Base-by-base conservation (phyloP, 352 stramenopile species). In the Globisporangium spiculum region DNA sequence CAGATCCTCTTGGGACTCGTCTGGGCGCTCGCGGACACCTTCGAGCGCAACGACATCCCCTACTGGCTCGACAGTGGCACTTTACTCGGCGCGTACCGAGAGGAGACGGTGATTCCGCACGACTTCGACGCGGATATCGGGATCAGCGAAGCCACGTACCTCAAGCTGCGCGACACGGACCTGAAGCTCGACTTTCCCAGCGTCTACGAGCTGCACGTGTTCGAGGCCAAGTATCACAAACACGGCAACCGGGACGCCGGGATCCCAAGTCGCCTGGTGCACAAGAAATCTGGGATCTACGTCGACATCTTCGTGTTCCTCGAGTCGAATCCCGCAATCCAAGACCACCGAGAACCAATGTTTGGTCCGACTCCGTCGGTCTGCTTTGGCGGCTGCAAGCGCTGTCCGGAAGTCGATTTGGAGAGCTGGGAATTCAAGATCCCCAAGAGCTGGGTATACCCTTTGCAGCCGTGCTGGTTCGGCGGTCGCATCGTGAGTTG, bases 11-110 rank as follows among this genome's bases (percentile, higher is more conserved):
- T 61, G 14, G 60, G 70, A 8, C 57, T 76, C 46, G 63, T 76
- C 12, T 50, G 70, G 57, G 70, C 54, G 18, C 53, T 72, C 26
- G 61, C 48, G 10, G 67, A 64, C 9, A 32, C 71, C 18, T 65
- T 77, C n/a, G 59, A 64, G 6, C 22, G 58, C 24, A 32, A 75
- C 70, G 69, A 67, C 27, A 71, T 78, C 32, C 57, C 65, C 32
- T 64, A 77, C 60, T 81, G 71, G 57, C 67, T 79, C 14, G 63
- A 78, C 63, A 68, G 65, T 46, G 72, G 75, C 44, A 77, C 72
- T 24, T 59, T 79, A 4, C 65, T 76, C 14, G 75, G 72, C 18
- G 54, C 75, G 14, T 66, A 72, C 20, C 75, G 72, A 22, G 48
- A 77, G 50, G 67, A 71, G 20, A 61, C 52, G 0, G n/a, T 79